Conservation (phyloP, 2,329 filamentous ascomycete genomes). For the Xylaria digitata region DNA sequence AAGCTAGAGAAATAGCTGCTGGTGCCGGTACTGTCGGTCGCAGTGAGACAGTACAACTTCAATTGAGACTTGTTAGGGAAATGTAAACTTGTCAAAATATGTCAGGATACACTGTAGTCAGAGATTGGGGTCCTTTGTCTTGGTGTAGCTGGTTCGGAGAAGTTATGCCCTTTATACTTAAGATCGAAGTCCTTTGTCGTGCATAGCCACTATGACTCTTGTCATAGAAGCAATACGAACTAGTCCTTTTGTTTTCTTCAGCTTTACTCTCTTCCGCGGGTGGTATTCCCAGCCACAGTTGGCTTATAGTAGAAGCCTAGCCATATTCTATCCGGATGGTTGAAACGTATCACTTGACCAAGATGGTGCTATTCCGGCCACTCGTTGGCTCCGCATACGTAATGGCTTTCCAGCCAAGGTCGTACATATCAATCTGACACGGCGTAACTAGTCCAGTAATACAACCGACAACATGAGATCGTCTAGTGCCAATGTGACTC, state of each 20-base stretch:
- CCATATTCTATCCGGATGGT: background rate
- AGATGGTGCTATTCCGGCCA: slow-evolving; percentile 9
- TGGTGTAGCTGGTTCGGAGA: background rate
- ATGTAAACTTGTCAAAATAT: background rate
- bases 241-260: background rate
- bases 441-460: background rate
- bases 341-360: background rate
- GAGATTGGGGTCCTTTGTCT: background rate
- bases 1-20: no score
- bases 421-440: background rate
- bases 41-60: background rate
- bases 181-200: background rate
- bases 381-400: background rate
- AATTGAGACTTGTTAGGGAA: background rate
- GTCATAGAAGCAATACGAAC: background rate
- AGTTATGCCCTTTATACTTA: slow-evolving; percentile 6
- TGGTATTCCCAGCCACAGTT: background rate
- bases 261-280: background rate
- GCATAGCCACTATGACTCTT: background rate
- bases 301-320: background rate
- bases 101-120: background rate
- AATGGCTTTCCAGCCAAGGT: background rate
- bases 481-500: background rate
- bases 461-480: background rate
- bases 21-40: background rate